Conservation (phyloP, 192 early-diverging fungal species). For the Entophlyctis luteolus region DNA sequence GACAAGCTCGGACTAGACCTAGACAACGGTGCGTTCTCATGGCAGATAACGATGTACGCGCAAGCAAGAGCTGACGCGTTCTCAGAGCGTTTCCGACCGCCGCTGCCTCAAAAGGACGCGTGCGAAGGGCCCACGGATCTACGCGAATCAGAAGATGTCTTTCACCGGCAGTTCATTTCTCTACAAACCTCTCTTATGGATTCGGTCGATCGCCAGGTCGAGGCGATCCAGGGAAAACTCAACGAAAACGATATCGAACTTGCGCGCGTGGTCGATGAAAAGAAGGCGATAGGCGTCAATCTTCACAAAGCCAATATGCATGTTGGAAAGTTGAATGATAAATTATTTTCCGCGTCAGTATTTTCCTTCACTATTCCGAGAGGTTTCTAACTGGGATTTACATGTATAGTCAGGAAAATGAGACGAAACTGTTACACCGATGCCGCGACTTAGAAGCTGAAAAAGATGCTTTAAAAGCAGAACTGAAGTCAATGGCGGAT, state of each 20-base stretch:
- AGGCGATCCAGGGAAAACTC: conserved; percentile 36
- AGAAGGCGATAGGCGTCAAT: conserved; percentile 39
- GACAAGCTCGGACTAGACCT: too few species aligned
- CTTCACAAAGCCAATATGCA: conserved; percentile 45
- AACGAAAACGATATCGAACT: conserved; percentile 39
- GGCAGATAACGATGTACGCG: too few species aligned
- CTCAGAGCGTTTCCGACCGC: too few species aligned
- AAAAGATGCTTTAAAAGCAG: conserved; percentile 28
- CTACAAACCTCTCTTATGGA: conserved; percentile 43
- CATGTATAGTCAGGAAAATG: conserved; percentile 15
- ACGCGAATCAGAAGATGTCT: conserved; percentile 31
- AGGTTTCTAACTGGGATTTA: too few species aligned
- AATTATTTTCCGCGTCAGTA: conserved; percentile 39
- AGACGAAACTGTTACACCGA: conserved; percentile 18
- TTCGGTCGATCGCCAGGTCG: conserved; percentile 45
- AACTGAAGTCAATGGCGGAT: conserved; percentile 22
- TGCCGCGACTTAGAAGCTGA: conserved; percentile 33
- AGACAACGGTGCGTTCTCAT: too few species aligned
- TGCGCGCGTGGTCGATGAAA: conserved; percentile 38
- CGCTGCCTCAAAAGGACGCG: not conserved
- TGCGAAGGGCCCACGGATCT: not conserved
- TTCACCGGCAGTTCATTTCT: conserved; percentile 38
- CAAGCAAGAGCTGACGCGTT: too few species aligned
- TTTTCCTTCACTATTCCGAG: too few species aligned
- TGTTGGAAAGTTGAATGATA: conserved; percentile 43